phyloP scores from a whole-genome alignment of 2,329 filamentous ascomycete genomes.

The Fusarium pseudonygamai region DNA sequence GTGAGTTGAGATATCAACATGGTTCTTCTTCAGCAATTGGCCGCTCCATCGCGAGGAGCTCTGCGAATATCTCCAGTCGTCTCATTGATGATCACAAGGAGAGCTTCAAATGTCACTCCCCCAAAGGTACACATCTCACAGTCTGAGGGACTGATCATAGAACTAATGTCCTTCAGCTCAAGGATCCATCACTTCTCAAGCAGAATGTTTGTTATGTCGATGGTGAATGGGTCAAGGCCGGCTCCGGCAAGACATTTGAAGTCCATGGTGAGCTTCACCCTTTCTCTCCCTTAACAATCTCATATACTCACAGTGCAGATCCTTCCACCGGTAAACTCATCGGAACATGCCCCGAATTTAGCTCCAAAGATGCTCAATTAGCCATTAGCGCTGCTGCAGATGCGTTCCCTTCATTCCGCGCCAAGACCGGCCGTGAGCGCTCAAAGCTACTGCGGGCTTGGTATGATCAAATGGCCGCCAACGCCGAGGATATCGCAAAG shows the following conservation, averaged over 20 bases:
- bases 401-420: conserved; percentile 77
- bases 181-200: conserved; percentile 84
- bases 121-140: conserved; percentile 49
- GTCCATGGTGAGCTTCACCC: conserved; percentile 67
- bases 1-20: conserved; percentile 25
- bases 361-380: conserved; percentile 76
- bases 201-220: conserved; percentile 86
- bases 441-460: conserved; percentile 79
- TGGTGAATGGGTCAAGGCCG: conserved; percentile 88
- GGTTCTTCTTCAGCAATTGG: conserved; percentile 46
- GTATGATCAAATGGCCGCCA: conserved; percentile 83
- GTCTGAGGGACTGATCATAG: background rate
- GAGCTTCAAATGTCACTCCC: conserved; percentile 60
- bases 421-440: conserved; percentile 77
- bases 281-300: background rate
- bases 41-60: conserved; percentile 40
- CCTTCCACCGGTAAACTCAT: conserved; percentile 85
- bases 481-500: conserved; percentile 81
- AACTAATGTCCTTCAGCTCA: conserved; percentile 63
- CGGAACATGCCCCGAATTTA: conserved; percentile 86
- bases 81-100: conserved; percentile 45
- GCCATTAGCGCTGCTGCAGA: conserved; percentile 86
- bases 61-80: conserved; percentile 46
- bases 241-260: conserved; percentile 91
- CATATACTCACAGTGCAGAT: conserved; percentile 59